These are phyloP conservation scores for Tetracladium maxilliforme DNA, from an alignment of 2,329 filamentous ascomycete genomes.

Conservation along the genomic window DNA sequence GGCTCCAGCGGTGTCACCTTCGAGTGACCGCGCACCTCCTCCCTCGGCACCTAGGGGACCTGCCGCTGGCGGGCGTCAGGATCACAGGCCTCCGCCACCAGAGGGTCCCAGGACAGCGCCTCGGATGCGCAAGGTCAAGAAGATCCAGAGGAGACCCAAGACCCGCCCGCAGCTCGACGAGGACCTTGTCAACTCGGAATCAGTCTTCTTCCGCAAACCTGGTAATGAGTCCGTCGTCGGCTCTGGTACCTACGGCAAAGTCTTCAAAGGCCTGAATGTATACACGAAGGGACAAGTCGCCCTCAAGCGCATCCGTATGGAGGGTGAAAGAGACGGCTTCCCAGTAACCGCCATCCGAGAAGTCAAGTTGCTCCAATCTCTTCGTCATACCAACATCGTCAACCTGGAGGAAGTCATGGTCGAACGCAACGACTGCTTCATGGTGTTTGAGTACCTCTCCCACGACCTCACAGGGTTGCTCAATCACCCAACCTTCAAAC, in stretches of 20 bases:
- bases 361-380: conserved; percentile 80
- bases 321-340: conserved; percentile 81
- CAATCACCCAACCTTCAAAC: conserved; percentile 82
- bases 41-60: too few species aligned
- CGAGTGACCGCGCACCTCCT: too few species aligned
- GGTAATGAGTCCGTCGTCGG: conserved; percentile 96
- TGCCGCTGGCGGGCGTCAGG: too few species aligned
- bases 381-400: conserved; percentile 72
- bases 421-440: conserved; percentile 95
- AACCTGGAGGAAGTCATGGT: conserved; percentile 89
- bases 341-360: conserved; percentile 84
- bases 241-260: conserved; percentile 89
- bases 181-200: conserved; percentile 67
- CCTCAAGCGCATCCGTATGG: conserved; percentile 85
- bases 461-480: conserved; percentile 91
- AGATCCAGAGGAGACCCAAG: conserved; percentile 56
- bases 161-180: conserved; percentile 53
- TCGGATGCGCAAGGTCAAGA: conserved; percentile 48
- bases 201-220: conserved; percentile 87
- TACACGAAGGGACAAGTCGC: conserved; percentile 76
- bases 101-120: conserved; percentile 20
- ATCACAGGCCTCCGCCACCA: conserved; percentile 18
- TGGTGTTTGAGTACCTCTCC: conserved; percentile 97
- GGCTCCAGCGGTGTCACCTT: too few species aligned
- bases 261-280: conserved; percentile 89